A percentile compares a stretch with the other conserved stretches of the same genome.
phyloP scores from a whole-genome alignment of 2,329 filamentous ascomycete species.

The Arthrinium phaeospermum region DNA sequence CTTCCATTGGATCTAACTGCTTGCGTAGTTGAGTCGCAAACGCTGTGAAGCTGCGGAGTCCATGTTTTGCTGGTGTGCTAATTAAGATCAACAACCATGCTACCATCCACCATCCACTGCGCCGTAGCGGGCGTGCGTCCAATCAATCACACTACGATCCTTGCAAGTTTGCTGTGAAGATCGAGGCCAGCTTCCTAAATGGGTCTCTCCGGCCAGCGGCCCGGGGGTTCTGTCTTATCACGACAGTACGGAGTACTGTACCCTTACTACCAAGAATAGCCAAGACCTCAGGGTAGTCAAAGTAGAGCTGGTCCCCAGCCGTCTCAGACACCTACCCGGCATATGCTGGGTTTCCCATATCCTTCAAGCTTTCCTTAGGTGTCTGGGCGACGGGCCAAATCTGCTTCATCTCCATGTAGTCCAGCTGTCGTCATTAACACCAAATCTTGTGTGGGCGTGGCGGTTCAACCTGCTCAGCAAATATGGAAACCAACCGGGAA shows the following conservation, averaged over 20 bases:
- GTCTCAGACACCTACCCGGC: background rate
- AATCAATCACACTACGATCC: background rate
- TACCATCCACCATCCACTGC: background rate
- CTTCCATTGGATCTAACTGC: background rate
- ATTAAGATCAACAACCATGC: conserved; percentile 2
- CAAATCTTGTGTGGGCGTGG: conserved; percentile 1
- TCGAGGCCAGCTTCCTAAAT: conserved; percentile 5
- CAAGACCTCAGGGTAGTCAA: conserved; percentile 9
- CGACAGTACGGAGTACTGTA: background rate
- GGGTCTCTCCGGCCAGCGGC: background rate
- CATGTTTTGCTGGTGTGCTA: background rate
- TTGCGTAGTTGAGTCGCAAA: background rate
- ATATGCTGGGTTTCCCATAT: background rate
- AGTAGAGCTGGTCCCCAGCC: background rate
- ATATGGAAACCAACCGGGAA: background rate
- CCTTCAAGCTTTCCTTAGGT: conserved; percentile 13
- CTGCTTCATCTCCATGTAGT: background rate
- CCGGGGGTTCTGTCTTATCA: conserved; percentile 6
- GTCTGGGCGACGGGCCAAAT: background rate
- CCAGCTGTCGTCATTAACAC: background rate
- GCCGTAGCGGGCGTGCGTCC: background rate
- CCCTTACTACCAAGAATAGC: background rate
- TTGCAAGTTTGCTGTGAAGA: background rate
- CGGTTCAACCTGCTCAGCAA: background rate
- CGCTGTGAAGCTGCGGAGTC: background rate